Percentiles rank a stretch among this genome's conserved stretches.
Evolutionary conservation across 768 basidiomycete species (phyloP).

Genomic region (Tricholoma hemisulphureum): DNA sequence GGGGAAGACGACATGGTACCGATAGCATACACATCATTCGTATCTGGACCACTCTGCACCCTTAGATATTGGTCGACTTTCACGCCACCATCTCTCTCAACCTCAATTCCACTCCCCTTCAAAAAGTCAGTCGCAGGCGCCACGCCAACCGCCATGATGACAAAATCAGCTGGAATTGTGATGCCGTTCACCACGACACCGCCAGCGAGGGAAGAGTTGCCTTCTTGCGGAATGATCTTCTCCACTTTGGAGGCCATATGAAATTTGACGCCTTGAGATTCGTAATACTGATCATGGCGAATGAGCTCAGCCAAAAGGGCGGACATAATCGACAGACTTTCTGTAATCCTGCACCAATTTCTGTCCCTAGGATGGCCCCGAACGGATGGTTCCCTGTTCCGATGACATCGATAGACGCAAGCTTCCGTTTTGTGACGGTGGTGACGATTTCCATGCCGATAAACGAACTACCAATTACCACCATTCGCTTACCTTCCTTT

Average conservation of each 20-base stretch:
- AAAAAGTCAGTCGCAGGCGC: slow-evolving; percentile 79
- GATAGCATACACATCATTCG: slow-evolving; percentile 64
- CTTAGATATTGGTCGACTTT: slow-evolving; percentile 73
- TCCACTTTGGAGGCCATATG: slow-evolving; percentile 70
- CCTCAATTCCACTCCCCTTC: slow-evolving; percentile 61
- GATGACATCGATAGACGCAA: slow-evolving; percentile 80
- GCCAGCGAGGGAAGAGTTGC: slow-evolving; percentile 52
- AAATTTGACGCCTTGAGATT: slow-evolving; percentile 82
- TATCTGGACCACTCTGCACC: slow-evolving; percentile 46
- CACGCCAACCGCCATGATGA: slow-evolving; percentile 88
- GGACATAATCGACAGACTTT: slow-evolving; percentile 46
- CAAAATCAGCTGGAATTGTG: slow-evolving; percentile 67
- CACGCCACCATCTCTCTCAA: slow-evolving; percentile 78
- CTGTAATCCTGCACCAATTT: slow-evolving; percentile 73
- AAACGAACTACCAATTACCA: slow-evolving; percentile 86
- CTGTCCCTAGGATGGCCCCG: slow-evolving; percentile 74
- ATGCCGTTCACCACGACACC: slow-evolving; percentile 66
- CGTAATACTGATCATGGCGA: slow-evolving; percentile 56
- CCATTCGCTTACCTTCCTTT: slow-evolving; percentile 71
- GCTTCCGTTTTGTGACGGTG: slow-evolving; percentile 69
- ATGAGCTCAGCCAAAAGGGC: not conserved
- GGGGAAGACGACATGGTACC: slow-evolving; percentile 37
- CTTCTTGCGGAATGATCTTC: slow-evolving; percentile 58
- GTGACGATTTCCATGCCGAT: slow-evolving; percentile 91
- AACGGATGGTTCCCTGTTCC: slow-evolving; percentile 84